phyloP scores from a whole-genome alignment of 176 grass and related monocot species.

The Cenchrus purpureus region DNA sequence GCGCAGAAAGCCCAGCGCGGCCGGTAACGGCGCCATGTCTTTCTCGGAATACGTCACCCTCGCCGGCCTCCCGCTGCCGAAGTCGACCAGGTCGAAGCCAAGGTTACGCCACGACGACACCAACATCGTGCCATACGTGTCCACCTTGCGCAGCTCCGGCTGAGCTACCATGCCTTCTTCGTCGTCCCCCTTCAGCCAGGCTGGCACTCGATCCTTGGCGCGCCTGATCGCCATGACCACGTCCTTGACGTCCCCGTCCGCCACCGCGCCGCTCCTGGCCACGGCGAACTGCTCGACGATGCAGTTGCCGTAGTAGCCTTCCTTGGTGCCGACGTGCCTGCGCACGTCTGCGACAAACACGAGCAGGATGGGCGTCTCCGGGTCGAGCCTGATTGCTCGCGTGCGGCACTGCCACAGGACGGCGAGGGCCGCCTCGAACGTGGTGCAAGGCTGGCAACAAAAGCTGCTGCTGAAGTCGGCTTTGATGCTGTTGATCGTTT shows the following conservation, averaged over 20 bases:
- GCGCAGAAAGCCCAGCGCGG: background rate
- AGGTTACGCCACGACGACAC: background rate
- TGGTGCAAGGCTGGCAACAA: background rate
- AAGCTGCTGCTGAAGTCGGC: background rate
- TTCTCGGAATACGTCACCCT: background rate
- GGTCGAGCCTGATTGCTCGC: background rate
- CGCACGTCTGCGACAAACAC: background rate
- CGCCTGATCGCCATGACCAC: background rate
- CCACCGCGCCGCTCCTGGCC: background rate
- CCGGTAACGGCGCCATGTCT: background rate
- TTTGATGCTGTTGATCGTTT: background rate
- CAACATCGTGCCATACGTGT: background rate
- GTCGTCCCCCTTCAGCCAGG: background rate
- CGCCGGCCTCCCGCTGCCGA: background rate
- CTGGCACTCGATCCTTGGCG: background rate
- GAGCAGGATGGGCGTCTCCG: background rate
- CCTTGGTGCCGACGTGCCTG: background rate
- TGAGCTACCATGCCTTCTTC: no score
- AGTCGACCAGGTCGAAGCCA: background rate
- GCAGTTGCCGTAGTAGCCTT: slow-evolving; percentile 28
- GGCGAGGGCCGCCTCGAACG: background rate
- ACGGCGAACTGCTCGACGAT: background rate
- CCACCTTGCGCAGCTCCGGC: background rate
- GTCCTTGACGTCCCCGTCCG: background rate
- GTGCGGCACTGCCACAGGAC: slow-evolving; percentile 3